Conservation (phyloP, 2,329 filamentous ascomycete species). For the Triangularia setosa region DNA sequence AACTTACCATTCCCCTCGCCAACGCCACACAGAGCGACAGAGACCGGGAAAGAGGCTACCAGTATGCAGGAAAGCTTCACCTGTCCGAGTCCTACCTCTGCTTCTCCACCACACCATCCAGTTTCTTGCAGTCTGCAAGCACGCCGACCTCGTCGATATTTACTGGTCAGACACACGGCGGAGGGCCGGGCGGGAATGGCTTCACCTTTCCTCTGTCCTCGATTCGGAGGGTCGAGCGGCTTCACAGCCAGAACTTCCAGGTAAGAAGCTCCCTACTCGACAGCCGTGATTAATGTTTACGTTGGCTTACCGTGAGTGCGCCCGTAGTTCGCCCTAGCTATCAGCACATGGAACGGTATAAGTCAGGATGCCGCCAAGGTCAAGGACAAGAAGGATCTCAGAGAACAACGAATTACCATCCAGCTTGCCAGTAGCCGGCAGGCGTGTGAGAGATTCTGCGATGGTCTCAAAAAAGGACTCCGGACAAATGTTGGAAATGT, state of each 20-base stretch:
- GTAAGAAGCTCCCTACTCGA: constrained; percentile 33
- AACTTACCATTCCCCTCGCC: constrained; percentile 79
- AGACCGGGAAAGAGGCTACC: constrained; percentile 70
- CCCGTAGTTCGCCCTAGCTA: constrained; percentile 75
- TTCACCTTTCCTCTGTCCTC: constrained; percentile 92
- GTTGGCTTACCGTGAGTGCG: constrained; percentile 16
- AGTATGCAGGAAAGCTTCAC: constrained; percentile 89
- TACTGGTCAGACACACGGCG: constrained; percentile 88
- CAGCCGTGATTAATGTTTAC: background rate
- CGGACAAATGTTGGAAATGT: constrained; percentile 85
- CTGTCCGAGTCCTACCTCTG: constrained; percentile 92
- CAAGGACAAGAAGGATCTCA: constrained; percentile 40
- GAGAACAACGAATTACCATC: constrained; percentile 82
- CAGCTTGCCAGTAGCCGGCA: constrained; percentile 85
- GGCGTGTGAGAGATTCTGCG: constrained; percentile 92
- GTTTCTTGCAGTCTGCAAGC: constrained; percentile 77
- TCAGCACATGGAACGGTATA: constrained; percentile 90
- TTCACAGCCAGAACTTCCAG: constrained; percentile 87
- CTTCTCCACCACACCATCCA: constrained; percentile 90
- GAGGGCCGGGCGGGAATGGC: constrained; percentile 88
- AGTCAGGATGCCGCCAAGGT: constrained; percentile 54
- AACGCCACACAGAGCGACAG: constrained; percentile 68
- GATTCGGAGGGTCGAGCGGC: constrained; percentile 83
- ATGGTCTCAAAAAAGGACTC: constrained; percentile 86
- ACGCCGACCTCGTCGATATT: constrained; percentile 76